phyloP scores from a whole-genome alignment of 305 asterid species.

The Euphrasia arctica region DNA sequence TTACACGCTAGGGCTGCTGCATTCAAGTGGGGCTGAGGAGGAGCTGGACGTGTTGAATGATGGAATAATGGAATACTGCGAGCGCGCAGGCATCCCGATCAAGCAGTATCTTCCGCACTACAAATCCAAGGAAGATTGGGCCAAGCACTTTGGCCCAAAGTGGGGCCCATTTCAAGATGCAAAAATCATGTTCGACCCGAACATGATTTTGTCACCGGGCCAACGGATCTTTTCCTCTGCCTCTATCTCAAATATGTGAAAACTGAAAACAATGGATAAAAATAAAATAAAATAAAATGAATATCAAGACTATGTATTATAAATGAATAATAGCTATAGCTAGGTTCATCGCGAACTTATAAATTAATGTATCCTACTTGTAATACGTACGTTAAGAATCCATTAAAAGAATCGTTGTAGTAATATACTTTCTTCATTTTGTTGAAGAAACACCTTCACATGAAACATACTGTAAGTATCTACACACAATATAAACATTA shows the following conservation, averaged over 20 bases:
- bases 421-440: too few species aligned
- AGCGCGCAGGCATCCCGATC: constrained; percentile 34
- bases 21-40: constrained; percentile 31
- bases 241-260: background rate
- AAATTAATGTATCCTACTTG: too few species aligned
- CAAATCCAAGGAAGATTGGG: constrained; percentile 51
- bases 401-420: too few species aligned
- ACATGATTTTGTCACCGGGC: constrained; percentile 57
- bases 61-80: constrained; percentile 49
- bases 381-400: too few species aligned
- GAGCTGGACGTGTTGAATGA: constrained; percentile 39
- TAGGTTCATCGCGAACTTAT: too few species aligned
- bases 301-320: too few species aligned
- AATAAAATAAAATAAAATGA: too few species aligned
- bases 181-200: constrained; percentile 62
- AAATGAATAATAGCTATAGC: too few species aligned
- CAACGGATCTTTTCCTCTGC: constrained; percentile 47
- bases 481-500: too few species aligned
- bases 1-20: constrained; percentile 61
- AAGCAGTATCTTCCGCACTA: constrained; percentile 77
- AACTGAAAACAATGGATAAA: too few species aligned
- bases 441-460: too few species aligned
- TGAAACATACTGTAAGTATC: too few species aligned
- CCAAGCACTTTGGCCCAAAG: constrained; percentile 60
- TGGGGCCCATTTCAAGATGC: constrained; percentile 55